Base-by-base conservation (phyloP, 305 asterid species). In the Salvia sclarea region DNA sequence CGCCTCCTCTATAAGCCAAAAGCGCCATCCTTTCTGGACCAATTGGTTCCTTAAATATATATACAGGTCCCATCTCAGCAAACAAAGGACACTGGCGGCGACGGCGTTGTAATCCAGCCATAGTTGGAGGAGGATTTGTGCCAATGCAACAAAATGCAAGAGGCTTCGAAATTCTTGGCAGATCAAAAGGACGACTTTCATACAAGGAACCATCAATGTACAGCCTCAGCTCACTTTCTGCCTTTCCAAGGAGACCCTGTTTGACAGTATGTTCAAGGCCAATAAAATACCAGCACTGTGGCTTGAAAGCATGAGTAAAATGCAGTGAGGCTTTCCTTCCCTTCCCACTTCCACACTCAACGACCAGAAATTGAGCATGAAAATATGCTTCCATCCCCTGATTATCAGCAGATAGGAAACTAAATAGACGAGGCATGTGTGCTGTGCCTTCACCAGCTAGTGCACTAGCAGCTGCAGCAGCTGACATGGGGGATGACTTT, bases 51-150 rank as follows among this genome's bases (percentile, higher is more conserved):
- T 83, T 94, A 69, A 94, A 94, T 47, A 94, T 94, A 77, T 91
- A 94, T 33, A 94, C 82, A 21, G 99, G 99, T n/a, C 99, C 99
- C 97, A 94, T 89, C 84, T 94, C 99, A 71, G 97, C 96, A 91
- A 94, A 94, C 85, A 94, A 77, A 74, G 99, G 99, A 82, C 99
- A 94, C 73, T 94, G 99, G 68, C 99, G 95, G 61, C 99, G 95
- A 25, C 97, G 97, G 16, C 99, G 96, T 75, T 91, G 99, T 80
- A 91, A 80, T 60, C 99, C 97, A 81, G 97, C 99, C 91, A 94
- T 94, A 60, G 99, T 94, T 75, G 99, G 99, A 61, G 97, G 99
- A 70, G 99, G 99, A 77, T 91, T 94, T 64, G 99, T 94, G 57
- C 97, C 99, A 52, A 94, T 89, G 82, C 99, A 94, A 83, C 99